Evolutionary conservation across 768 basidiomycete genomes (phyloP), one percentile per base, ranked within the genome.

Genomic region (Hygrophoropsis aurantiaca): DNA sequence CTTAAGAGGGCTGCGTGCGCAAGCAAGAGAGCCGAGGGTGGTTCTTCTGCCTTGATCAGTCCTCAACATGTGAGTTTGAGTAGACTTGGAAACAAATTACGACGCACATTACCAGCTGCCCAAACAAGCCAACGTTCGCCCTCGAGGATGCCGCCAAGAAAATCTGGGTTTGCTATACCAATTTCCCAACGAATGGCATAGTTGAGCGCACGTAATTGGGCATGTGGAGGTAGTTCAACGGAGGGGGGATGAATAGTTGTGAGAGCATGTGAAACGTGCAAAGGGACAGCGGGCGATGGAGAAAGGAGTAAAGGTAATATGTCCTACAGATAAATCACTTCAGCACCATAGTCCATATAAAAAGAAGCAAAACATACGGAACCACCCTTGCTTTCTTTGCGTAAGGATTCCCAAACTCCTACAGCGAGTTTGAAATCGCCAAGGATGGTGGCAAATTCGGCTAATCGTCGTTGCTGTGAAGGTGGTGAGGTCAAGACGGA

Each of bases 361-460:
- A 8, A 16, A 7, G 20, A n/a, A 24, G 19, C 15, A 16, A 45
- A 15, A 73, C 83, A 53, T 66, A 94, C 92, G 23, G 87, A 88
- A 35, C 94, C 94, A 27, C 85, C 84, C 60, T 90, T 93, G 35
- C 80, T 80, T 50, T 97, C 94, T 61, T 93, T 93, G 40, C 90
- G 75, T 26, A 93, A 61, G 3, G 84, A 73, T 61, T 97, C 97
- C 88, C 94, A 98, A 3, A 94, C 81, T 7, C 70, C 68, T 3
- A 79, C 72, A 0, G 94, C 95, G 25, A 94, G 74, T 56, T 90
- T 92, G 63, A 84, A 82, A 66, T 99, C 97, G 3, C 93, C 88
- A 2, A 98, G 68, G 49, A 94, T 81, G 16, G 97, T 97, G 8
- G 92, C 85, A 68, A 98, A 94, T 65, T 99, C 97, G 9, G 94